These are phyloP conservation scores for Stevia rebaudiana DNA, from an alignment of 140 eudicot genomes.

Conservation along the genomic window DNA sequence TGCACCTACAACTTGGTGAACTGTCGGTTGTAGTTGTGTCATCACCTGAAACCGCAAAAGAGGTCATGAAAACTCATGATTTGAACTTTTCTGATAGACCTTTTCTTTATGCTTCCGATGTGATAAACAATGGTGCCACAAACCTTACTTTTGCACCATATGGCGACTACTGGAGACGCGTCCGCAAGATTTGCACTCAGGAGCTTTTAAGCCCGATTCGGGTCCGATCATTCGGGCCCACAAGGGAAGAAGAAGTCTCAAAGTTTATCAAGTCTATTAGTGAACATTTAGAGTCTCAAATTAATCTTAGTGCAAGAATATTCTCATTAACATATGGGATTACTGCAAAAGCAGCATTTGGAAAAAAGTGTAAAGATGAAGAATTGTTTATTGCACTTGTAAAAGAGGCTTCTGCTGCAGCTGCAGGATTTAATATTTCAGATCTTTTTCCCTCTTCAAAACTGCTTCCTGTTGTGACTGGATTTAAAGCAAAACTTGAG, in stretches of 20 bases:
- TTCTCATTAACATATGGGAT: slow-evolving; percentile 30
- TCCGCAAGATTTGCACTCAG: slow-evolving; percentile 43
- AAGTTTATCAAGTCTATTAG: slow-evolving; percentile 20
- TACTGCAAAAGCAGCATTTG: slow-evolving; percentile 41
- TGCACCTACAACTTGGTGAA: slow-evolving; percentile 58
- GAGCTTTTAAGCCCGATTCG: slow-evolving; percentile 49
- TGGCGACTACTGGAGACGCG: slow-evolving; percentile 51
- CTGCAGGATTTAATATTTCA: slow-evolving; percentile 38
- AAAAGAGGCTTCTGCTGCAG: slow-evolving; percentile 38
- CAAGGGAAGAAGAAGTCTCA: slow-evolving; percentile 37
- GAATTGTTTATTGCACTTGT: slow-evolving; percentile 28
- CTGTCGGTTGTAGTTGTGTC: slow-evolving; percentile 36
- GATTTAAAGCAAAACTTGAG: slow-evolving; percentile 33
- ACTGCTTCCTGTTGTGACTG: slow-evolving; percentile 30
- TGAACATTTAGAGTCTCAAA: slow-evolving; percentile 15
- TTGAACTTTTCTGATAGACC: slow-evolving; percentile 41
- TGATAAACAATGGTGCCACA: slow-evolving; percentile 36
- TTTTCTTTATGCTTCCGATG: slow-evolving; percentile 28
- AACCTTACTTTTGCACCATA: slow-evolving; percentile 37
- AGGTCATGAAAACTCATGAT: slow-evolving; percentile 52
- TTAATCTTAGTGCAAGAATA: slow-evolving; percentile 37
- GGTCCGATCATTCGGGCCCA: slow-evolving; percentile 36
- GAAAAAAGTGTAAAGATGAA: slow-evolving; percentile 33
- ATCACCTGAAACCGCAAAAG: slow-evolving; percentile 44
- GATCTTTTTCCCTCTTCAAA: slow-evolving; percentile 48